A percentile compares a stretch with the other conserved stretches of the same genome.
Conservation (phyloP, 768 basidiomycete species). For the Leccinellum rugosiceps region DNA sequence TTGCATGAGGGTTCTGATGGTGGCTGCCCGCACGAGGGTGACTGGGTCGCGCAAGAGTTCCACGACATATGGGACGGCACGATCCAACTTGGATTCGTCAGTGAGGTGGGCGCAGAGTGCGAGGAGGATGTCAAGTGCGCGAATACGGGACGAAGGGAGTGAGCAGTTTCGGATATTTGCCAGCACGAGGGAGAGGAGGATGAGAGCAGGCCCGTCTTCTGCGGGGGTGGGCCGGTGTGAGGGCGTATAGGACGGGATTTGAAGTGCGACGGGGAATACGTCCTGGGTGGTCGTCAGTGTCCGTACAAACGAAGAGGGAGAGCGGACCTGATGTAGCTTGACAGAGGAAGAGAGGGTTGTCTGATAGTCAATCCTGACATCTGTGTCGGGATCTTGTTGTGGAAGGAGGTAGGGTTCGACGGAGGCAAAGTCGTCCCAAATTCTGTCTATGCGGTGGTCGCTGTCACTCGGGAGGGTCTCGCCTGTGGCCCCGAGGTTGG, state of each 20-base stretch:
- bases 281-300: constrained; percentile 43
- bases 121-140: constrained; percentile 82
- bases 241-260: constrained; percentile 51
- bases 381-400: constrained; percentile 43
- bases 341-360: constrained; percentile 36
- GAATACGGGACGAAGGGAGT: constrained; percentile 82
- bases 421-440: constrained; percentile 87
- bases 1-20: constrained; percentile 76
- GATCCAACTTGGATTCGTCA: constrained; percentile 93
- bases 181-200: constrained; percentile 83
- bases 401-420: constrained; percentile 66
- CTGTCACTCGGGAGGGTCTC: constrained; percentile 68
- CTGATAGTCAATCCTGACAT: constrained; percentile 55
- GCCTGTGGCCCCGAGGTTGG: constrained; percentile 21
- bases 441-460: constrained; percentile 77
- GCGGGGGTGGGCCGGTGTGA: constrained; percentile 49
- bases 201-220: constrained; percentile 85
- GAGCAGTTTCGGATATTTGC: constrained; percentile 87
- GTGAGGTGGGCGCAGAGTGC: constrained; percentile 78
- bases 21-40: constrained; percentile 76
- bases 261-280: constrained; percentile 72
- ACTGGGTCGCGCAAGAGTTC: constrained; percentile 86
- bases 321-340: constrained; percentile 56
- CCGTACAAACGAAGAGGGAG: background rate
- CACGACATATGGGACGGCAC: constrained; percentile 88